Evolutionary conservation across 176 grass and related monocot species (phyloP).

Genomic region (Cenchrus purpureus): DNA sequence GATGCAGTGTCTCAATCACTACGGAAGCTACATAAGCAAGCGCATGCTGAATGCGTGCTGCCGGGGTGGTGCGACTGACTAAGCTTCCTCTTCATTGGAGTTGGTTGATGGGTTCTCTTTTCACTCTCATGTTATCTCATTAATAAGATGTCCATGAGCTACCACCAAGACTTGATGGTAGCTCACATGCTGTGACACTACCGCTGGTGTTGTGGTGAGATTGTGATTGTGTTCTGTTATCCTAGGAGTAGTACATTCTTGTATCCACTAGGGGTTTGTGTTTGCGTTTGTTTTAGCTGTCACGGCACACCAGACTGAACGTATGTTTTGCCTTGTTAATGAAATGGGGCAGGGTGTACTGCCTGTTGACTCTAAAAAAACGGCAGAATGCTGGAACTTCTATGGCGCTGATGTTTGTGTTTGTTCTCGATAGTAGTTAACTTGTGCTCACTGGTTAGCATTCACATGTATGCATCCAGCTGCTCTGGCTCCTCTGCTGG

Average conservation of each 20-base stretch:
- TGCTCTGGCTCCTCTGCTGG: too few relatives aligned
- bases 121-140: constrained; percentile 36
- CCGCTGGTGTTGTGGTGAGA: too few relatives aligned
- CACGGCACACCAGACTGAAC: too few relatives aligned
- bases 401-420: too few relatives aligned
- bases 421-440: too few relatives aligned
- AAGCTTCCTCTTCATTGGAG: background rate
- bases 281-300: too few relatives aligned
- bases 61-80: constrained; percentile 45
- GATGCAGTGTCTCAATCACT: constrained; percentile 80
- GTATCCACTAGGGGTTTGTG: background rate
- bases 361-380: too few relatives aligned
- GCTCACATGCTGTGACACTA: background rate
- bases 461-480: too few relatives aligned
- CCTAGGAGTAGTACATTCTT: constrained; percentile 21
- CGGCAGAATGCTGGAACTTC: too few relatives aligned
- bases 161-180: background rate
- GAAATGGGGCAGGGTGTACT: too few relatives aligned
- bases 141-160: constrained; percentile 43
- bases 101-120: background rate
- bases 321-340: too few relatives aligned
- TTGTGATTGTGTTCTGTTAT: constrained; percentile 12
- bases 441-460: too few relatives aligned
- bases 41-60: constrained; percentile 91
- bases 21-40: constrained; percentile 74